Conservation (phyloP, 176 grass and related monocot genomes). For the Oryza australiensis region DNA sequence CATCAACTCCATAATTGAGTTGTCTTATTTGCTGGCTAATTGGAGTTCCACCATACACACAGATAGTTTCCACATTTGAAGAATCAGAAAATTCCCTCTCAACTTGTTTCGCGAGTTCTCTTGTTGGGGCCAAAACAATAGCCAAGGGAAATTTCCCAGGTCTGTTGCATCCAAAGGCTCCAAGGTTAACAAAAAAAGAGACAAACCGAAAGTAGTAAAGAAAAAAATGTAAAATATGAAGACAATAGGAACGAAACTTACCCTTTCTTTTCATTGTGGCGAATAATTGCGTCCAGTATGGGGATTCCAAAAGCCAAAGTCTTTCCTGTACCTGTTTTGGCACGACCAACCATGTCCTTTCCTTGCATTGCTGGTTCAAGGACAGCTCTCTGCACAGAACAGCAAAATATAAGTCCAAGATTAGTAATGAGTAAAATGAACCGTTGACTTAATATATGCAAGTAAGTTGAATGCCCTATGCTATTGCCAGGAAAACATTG, state of each 20-base stretch:
- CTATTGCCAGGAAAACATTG: not conserved
- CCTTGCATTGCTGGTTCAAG: slow-evolving; percentile 99
- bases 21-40: slow-evolving; percentile 75
- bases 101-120: slow-evolving; percentile 96
- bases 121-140: slow-evolving; percentile 87
- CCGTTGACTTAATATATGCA: not conserved
- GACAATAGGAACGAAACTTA: slow-evolving; percentile 37
- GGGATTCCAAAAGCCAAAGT: slow-evolving; percentile 99
- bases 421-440: slow-evolving; percentile 1
- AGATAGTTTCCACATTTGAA: slow-evolving; percentile 67
- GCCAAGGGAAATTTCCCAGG: slow-evolving; percentile 69
- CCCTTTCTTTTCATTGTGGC: slow-evolving; percentile 61
- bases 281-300: slow-evolving; percentile 86
- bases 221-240: not conserved
- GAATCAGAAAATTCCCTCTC: slow-evolving; percentile 93
- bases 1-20: slow-evolving; percentile 82
- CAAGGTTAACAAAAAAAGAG: not conserved
- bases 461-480: not conserved
- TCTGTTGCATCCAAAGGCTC: slow-evolving; percentile 42
- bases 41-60: slow-evolving; percentile 90
- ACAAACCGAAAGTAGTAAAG: not conserved
- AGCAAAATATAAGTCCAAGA: slow-evolving; percentile 17
- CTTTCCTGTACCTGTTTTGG: slow-evolving; percentile 95
- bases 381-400: slow-evolving; percentile 69
- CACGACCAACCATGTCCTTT: slow-evolving; percentile 91